Conservation (phyloP, 106 monocot genomes). For the Dendrobium nobile region DNA sequence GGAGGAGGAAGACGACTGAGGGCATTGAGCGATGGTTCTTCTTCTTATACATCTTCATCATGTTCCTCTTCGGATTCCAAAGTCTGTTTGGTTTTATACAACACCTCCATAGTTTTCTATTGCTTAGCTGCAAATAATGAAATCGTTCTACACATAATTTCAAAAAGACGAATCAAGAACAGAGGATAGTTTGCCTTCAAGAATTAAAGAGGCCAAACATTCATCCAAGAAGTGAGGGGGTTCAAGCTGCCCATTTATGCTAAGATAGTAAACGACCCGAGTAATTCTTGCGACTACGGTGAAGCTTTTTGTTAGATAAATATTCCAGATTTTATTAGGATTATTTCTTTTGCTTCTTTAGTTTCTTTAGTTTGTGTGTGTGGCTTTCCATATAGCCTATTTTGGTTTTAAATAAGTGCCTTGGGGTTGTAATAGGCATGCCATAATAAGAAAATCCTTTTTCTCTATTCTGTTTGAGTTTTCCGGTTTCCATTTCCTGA, state of each 20-base stretch:
- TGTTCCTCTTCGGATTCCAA: not conserved
- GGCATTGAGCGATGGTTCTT: slow-evolving; percentile 26
- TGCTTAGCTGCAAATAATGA: slow-evolving; percentile 22
- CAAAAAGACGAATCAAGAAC: not conserved
- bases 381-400: too few species aligned
- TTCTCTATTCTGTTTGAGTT: too few species aligned
- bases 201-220: too few species aligned
- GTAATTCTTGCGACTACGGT: slow-evolving; percentile 22
- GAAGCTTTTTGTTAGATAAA: not conserved
- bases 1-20: slow-evolving; percentile 50
- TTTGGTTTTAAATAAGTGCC: too few species aligned
- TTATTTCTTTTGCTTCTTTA: too few species aligned
- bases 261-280: slow-evolving; percentile 73
- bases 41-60: slow-evolving; percentile 6
- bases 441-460: too few species aligned
- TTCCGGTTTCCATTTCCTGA: too few species aligned
- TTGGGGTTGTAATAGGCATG: too few species aligned
- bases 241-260: slow-evolving; percentile 83
- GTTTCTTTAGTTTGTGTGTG: too few species aligned
- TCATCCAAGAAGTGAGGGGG: slow-evolving; percentile 69
- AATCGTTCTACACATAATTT: slow-evolving; percentile 25
- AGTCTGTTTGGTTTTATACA: too few species aligned
- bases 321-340: not conserved
- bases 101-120: too few species aligned
- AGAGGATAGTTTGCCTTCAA: too few species aligned